phyloP scores from a whole-genome alignment of 2,329 filamentous ascomycete genomes.

The Colletotrichum aenigma region DNA sequence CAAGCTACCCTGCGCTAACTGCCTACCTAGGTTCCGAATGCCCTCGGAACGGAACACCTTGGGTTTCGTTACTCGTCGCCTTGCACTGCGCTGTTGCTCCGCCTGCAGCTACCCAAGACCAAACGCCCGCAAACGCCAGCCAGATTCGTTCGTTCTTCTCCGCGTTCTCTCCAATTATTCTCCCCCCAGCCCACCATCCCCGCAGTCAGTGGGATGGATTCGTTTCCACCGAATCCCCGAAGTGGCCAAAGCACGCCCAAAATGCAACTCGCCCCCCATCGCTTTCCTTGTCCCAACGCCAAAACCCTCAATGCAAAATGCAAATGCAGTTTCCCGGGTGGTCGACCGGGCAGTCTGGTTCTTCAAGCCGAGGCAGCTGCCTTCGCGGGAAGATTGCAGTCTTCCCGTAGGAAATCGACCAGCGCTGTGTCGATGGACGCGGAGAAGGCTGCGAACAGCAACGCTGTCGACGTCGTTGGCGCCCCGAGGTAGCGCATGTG shows the following conservation, averaged over 20 bases:
- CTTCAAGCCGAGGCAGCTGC: not conserved
- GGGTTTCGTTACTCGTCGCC: not conserved
- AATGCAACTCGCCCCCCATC: not conserved
- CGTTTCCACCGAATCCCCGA: slow-evolving; percentile 4
- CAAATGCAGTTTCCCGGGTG: not conserved
- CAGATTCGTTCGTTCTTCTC: not conserved
- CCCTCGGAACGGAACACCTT: not conserved
- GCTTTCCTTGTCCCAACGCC: not conserved
- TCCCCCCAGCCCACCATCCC: not conserved
- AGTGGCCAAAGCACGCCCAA: not conserved
- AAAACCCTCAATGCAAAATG: not conserved
- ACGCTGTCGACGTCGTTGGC: slow-evolving; percentile 57
- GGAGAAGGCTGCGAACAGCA: slow-evolving; percentile 64
- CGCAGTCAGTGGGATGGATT: not conserved
- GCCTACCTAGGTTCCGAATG: not conserved
- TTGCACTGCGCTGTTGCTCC: not conserved
- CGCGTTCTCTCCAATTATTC: not conserved
- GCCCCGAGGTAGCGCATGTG: slow-evolving; percentile 58
- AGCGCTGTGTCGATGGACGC: slow-evolving; percentile 62
- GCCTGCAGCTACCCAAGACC: not conserved
- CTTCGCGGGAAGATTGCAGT: slow-evolving; percentile 19
- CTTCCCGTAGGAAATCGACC: slow-evolving; percentile 51
- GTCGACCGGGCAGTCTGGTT: not conserved
- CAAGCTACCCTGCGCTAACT: not conserved
- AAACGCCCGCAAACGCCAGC: not conserved